A percentile compares a stretch with the other conserved stretches of the same genome.
These are phyloP conservation scores for Capsicum baccatum DNA, from an alignment of 257 asterid species.

Conservation along the genomic window DNA sequence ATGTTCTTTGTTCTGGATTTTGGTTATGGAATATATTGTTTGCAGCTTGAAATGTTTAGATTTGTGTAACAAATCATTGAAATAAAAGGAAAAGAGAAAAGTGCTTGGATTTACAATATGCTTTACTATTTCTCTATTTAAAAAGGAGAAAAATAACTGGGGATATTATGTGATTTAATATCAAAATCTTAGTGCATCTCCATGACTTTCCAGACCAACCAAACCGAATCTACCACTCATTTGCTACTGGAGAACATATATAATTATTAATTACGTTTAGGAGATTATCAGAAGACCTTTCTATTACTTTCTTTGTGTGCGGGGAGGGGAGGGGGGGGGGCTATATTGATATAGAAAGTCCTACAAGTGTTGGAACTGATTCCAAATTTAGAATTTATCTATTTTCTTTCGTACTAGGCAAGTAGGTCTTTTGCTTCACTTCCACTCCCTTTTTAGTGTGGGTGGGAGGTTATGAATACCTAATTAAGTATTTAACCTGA, in stretches of 20 bases:
- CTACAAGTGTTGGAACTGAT: not conserved
- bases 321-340: not conserved
- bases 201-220: not conserved
- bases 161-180: not conserved
- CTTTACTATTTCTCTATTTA: not conserved
- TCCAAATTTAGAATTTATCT: not conserved
- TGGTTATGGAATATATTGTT: constrained; percentile 13
- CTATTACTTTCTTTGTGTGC: not conserved
- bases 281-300: not conserved
- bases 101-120: constrained; percentile 2
- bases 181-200: constrained; percentile 12
- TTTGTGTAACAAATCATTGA: not conserved
- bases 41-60: not conserved
- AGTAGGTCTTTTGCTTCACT: not conserved
- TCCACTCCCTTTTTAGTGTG: not conserved
- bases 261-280: not conserved
- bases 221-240: not conserved
- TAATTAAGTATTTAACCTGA: not conserved
- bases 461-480: not conserved
- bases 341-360: not conserved
- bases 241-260: constrained; percentile 6
- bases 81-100: not conserved
- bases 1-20: constrained; percentile 16
- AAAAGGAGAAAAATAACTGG: not conserved
- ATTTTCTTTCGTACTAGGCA: not conserved